Evolutionary conservation across 2,329 filamentous ascomycete species (phyloP).

Genomic region (Fusarium temperatum): DNA sequence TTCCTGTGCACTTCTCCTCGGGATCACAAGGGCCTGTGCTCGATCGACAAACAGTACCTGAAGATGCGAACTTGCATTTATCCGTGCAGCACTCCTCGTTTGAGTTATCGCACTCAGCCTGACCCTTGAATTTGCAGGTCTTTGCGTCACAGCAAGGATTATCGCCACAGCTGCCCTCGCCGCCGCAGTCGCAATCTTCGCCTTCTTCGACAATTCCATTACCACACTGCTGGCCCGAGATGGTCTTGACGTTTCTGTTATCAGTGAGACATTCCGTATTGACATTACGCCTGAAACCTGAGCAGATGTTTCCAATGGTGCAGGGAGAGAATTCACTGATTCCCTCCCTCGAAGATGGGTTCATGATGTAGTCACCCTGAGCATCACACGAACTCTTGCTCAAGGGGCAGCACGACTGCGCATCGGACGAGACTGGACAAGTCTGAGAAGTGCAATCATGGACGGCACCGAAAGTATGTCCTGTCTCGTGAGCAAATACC

Average conservation of each 20-base stretch:
- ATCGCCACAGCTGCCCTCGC: conserved; percentile 71
- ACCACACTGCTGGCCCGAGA: conserved; percentile 86
- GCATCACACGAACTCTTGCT: conserved; percentile 76
- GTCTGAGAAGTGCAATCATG: conserved; percentile 84
- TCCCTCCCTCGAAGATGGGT: conserved; percentile 79
- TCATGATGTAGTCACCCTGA: conserved; percentile 88
- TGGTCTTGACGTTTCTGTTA: conserved; percentile 84
- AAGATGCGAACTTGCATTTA: conserved; percentile 72
- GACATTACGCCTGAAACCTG: conserved; percentile 81
- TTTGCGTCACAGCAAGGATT: conserved; percentile 85
- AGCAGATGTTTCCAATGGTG: conserved; percentile 92
- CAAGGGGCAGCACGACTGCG: conserved; percentile 80
- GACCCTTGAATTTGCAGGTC: conserved; percentile 84
- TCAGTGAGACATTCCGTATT: conserved; percentile 81
- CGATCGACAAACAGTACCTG: conserved; percentile 79
- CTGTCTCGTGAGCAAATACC: conserved; percentile 92
- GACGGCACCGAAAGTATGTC: conserved; percentile 94
- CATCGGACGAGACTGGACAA: conserved; percentile 69
- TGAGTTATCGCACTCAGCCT: conserved; percentile 79
- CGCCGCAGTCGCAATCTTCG: conserved; percentile 97
- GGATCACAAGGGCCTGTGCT: conserved; percentile 87
- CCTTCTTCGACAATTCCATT: conserved; percentile 96
- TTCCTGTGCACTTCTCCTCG: conserved; percentile 82
- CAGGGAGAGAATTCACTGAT: conserved; percentile 88
- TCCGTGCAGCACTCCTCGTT: conserved; percentile 84